Conservation (phyloP, 2,329 filamentous ascomycete genomes). For the Colletotrichum sp. region DNA sequence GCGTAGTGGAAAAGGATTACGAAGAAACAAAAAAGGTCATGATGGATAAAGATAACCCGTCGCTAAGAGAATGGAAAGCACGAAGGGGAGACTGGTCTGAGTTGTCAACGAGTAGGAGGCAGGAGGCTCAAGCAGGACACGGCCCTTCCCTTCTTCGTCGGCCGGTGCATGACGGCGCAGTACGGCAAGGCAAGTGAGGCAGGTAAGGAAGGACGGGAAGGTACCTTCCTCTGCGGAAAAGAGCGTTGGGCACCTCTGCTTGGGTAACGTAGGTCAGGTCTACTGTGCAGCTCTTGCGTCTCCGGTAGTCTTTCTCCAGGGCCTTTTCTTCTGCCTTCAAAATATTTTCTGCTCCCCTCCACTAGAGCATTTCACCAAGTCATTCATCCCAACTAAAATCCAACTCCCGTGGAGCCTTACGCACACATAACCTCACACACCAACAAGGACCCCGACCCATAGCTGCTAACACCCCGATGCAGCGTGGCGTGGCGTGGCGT, state of each 20-base stretch:
- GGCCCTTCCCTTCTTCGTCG: constrained; percentile 9
- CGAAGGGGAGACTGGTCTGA: neutral
- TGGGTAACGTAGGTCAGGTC: neutral
- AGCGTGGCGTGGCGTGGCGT: constrained; percentile 7
- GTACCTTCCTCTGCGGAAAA: neutral
- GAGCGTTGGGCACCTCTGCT: neutral
- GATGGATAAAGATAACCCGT: neutral
- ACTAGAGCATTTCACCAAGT: neutral
- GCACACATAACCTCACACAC: neutral
- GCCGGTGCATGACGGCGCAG: constrained; percentile 7
- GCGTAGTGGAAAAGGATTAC: neutral
- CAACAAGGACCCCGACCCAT: constrained; percentile 1
- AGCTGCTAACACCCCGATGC: neutral
- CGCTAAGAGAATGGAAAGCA: neutral
- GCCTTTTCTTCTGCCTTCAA: neutral
- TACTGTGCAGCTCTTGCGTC: neutral
- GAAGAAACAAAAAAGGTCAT: neutral
- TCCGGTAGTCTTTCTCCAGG: neutral
- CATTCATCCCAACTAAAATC: constrained; percentile 14
- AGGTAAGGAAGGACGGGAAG: neutral
- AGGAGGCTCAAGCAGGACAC: neutral
- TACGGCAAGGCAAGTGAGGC: neutral
- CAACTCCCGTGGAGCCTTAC: neutral
- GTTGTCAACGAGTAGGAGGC: neutral
- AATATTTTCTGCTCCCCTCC: neutral